These are phyloP conservation scores for Bretschneidera sinensis DNA, from an alignment of 345 rosid genomes.

Conservation along the genomic window DNA sequence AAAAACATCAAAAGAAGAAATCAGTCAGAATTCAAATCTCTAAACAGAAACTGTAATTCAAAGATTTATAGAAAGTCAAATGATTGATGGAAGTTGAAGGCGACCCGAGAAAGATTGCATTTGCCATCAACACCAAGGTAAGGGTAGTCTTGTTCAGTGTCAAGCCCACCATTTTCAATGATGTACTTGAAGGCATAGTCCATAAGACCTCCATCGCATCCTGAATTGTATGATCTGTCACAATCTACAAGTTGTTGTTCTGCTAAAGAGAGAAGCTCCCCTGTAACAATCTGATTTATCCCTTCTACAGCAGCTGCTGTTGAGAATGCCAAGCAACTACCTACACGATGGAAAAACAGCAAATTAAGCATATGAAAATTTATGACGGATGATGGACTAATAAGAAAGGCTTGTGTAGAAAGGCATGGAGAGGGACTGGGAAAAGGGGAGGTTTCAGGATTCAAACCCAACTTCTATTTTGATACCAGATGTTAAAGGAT, in stretches of 20 bases:
- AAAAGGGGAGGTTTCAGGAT: no score
- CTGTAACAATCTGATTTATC: slow-evolving; percentile 78
- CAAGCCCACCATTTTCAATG: slow-evolving; percentile 75
- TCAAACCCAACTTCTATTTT: no score
- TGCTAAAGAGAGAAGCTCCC: slow-evolving; percentile 61
- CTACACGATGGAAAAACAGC: slow-evolving; percentile 19
- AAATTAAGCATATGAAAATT: no score
- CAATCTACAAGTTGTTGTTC: slow-evolving; percentile 96
- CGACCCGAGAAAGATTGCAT: slow-evolving; percentile 56
- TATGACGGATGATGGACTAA: no score
- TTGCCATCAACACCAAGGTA: slow-evolving; percentile 47
- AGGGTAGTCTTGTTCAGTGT: slow-evolving; percentile 71
- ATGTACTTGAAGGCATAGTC: slow-evolving; percentile 94
- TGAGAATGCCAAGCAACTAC: slow-evolving; percentile 99
- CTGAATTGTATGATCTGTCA: slow-evolving; percentile 58
- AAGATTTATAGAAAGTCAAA: background rate
- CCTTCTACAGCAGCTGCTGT: slow-evolving; percentile 86
- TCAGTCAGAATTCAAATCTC: background rate
- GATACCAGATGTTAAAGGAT: no score
- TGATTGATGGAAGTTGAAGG: no score
- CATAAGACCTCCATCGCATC: slow-evolving; percentile 95
- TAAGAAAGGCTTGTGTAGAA: no score
- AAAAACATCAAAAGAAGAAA: background rate
- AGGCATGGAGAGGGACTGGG: no score
- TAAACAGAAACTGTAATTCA: background rate